Base-by-base conservation (phyloP, 2,329 filamentous ascomycete species). In the Exophiala oligosperma region DNA sequence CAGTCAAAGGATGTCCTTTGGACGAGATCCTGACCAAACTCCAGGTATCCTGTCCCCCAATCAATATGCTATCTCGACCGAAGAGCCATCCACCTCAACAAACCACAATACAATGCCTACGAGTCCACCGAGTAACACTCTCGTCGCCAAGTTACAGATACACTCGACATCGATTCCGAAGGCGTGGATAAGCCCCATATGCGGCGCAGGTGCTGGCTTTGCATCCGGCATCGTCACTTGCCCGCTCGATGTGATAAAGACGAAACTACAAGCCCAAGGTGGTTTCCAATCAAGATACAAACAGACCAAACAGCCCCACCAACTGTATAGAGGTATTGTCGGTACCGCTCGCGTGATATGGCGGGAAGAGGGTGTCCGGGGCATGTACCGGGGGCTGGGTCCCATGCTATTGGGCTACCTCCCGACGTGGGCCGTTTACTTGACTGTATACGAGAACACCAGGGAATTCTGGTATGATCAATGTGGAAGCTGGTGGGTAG, bases 221-320 rank as follows among this genome's bases (percentile, higher is more conserved):
- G 92, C 91, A 23, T 96, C 92, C 6, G 94, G 94, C 51, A 84
- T 99, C 56, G 90, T 97, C 64, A 97, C 93, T 53, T 99, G 94
- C 73, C 94, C 94, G 43, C 86, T 99, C 67, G 94, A 99, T 79
- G 94, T 99, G 62, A 97, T 99, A 76, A 99, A 99, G 79, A 99
- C 94, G 46, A 97, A 97, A 75, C 77, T 99, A 60, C 94, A 99
- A 74, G 93, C 92, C 14, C 94, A 97, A 73, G 93, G 93, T 63
- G 90, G 91, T 21, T 95, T 96, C 74, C 66, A 82, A 77, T 65
- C 74, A 74, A 70, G 81, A 28, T 72, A 75, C 61, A 9, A 43
- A 43, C 2, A 17, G 69, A 59, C 69, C 67, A 72, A 29, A 66
- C 73, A n/a, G 72, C 32, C 80, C 7, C 80, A 77, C 51, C 75